Evolutionary conservation across 192 early-diverging fungal genomes (phyloP), one percentile per base, ranked within the genome.

Genomic region (Coemansia sp.): DNA sequence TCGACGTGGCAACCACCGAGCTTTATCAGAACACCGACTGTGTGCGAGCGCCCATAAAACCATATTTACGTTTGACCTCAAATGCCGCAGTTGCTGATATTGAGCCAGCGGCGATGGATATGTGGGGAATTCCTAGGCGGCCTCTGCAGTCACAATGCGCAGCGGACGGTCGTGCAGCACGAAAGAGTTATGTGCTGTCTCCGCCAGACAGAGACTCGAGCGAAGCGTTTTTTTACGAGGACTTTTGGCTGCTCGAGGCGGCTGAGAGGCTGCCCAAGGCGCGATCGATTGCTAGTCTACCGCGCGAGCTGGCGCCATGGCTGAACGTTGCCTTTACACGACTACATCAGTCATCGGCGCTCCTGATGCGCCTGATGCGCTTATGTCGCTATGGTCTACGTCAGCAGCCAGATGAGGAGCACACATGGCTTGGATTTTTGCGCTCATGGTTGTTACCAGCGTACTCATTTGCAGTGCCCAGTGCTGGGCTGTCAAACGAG

Each of bases 161-260:
- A 59, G 5, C 22, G 29, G 23, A 17, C 9, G 3, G 10, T 10
- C 37, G 6, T 35, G 7, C 53, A 12, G 2, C 53, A 10, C 23
- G 24, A 14, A 54, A 43, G 22, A 58, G 56, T 25, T 41, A 69
- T 27, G 67, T 73, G 15, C 67, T 79, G 3, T 66, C 67, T 3
- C 76, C 76, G 21, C 64, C 67, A 23, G 41, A 47, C 23, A 59
- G 39, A 43, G 57, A 41, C 24, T 55, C 78, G n/a, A 60, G 37
- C 57, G 78, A 75, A 15, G 69, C 62, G 38, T 80, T 80, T 59
- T 80, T 80, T 35, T 80, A 80, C 51, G 72, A 80, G 15, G 66
- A 65, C 32, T 80, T 80, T 52, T 80, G 78, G 78, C 69, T 68
- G 12, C 59, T 71, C 10, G 78, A 73, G 21, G 41, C 65, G 5